These are phyloP conservation scores for Ampelomyces quisqualis DNA, from an alignment of 2,329 filamentous ascomycete species.

Conservation along the genomic window DNA sequence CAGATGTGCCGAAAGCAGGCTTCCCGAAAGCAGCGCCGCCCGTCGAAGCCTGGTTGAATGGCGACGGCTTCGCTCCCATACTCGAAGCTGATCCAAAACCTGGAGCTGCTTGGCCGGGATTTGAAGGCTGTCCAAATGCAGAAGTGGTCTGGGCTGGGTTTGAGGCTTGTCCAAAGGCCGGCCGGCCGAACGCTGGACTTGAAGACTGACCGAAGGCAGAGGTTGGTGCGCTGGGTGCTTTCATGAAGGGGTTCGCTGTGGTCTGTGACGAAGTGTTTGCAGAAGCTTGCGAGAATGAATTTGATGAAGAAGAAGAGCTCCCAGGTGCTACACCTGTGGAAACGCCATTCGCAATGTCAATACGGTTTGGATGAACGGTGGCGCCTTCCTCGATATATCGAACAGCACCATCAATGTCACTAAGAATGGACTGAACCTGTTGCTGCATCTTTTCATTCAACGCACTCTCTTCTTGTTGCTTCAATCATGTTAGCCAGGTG, in stretches of 20 bases:
- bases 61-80: constrained; percentile 22
- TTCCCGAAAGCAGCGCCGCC: constrained; percentile 45
- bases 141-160: constrained; percentile 19
- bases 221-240: constrained; percentile 34
- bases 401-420: constrained; percentile 67
- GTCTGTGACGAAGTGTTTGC: constrained; percentile 20
- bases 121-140: constrained; percentile 46
- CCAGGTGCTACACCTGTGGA: constrained; percentile 8
- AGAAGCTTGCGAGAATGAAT: constrained; percentile 30
- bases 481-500: constrained; percentile 13
- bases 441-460: constrained; percentile 64
- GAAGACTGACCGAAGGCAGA: constrained; percentile 47
- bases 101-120: constrained; percentile 22
- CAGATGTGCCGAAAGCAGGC: constrained; percentile 26
- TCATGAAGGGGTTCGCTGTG: constrained; percentile 41
- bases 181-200: constrained; percentile 19
- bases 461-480: constrained; percentile 62
- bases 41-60: constrained; percentile 37
- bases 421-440: constrained; percentile 71
- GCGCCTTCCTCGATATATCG: constrained; percentile 41
- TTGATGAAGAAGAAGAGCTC: constrained; percentile 11
- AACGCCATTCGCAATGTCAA: constrained; percentile 34
- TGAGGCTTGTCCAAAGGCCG: constrained; percentile 48
- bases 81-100: constrained; percentile 46
- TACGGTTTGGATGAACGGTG: constrained; percentile 38